Percentiles rank a stretch among this genome's conserved stretches.
Conservation (phyloP, 306 rosid genomes). For the Vigna nakashimae region DNA sequence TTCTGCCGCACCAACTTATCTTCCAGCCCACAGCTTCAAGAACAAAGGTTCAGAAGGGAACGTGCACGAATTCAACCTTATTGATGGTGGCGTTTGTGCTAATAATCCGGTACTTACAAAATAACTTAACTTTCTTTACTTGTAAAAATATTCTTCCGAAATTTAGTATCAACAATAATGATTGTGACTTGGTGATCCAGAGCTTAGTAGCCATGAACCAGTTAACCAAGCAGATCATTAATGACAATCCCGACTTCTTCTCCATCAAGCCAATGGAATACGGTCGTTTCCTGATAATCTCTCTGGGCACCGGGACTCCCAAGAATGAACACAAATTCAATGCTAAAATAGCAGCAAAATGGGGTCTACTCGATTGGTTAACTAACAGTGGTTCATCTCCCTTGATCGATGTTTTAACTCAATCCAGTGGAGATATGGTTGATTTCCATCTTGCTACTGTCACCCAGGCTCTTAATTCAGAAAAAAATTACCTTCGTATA, state of each 20-base stretch:
- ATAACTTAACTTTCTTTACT: conserved; percentile 10
- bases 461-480: conserved; percentile 41
- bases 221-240: conserved; percentile 41
- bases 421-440: conserved; percentile 52
- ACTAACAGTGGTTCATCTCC: conserved; percentile 41
- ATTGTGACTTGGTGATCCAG: background rate
- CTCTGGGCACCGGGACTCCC: conserved; percentile 52
- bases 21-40: conserved; percentile 57
- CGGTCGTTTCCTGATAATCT: conserved; percentile 46
- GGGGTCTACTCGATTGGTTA: conserved; percentile 52
- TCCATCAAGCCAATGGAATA: conserved; percentile 48
- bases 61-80: conserved; percentile 58
- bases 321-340: conserved; percentile 45
- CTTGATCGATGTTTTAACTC: conserved; percentile 46
- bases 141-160: background rate
- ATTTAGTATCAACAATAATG: too few relatives aligned
- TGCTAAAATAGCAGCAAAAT: conserved; percentile 46
- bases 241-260: conserved; percentile 41
- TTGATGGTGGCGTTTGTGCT: conserved; percentile 71
- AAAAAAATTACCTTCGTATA: conserved; percentile 50
- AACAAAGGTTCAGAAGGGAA: conserved; percentile 40
- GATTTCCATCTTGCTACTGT: conserved; percentile 48
- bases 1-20: conserved; percentile 66
- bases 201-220: conserved; percentile 49
- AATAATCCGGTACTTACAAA: conserved; percentile 59